Conservation (phyloP, 2,329 filamentous ascomycete genomes). For the Capronia epimyces region DNA sequence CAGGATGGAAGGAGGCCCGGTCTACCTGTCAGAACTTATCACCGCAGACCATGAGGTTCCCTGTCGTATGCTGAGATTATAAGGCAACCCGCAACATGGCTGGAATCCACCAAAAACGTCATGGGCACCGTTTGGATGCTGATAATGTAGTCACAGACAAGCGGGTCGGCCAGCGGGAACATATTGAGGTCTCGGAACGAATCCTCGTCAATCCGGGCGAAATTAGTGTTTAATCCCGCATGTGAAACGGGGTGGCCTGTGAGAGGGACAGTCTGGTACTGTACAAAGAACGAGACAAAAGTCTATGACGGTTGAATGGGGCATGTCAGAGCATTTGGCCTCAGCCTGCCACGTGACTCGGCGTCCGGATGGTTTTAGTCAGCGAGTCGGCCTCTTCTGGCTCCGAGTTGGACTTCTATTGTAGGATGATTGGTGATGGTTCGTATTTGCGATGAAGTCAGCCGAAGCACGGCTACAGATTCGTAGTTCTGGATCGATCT, state of each 20-base stretch:
- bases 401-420: constrained; percentile 3
- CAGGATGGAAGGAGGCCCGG: background rate
- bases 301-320: constrained; percentile 10
- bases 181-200: background rate
- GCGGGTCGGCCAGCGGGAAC: background rate
- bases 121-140: too few species aligned
- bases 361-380: background rate
- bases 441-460: background rate
- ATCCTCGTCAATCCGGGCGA: too few species aligned
- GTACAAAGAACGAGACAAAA: background rate
- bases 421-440: background rate
- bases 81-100: background rate
- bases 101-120: background rate
- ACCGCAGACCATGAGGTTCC: background rate
- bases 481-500: background rate
- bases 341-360: constrained; percentile 12
- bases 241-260: too few species aligned
- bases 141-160: background rate
- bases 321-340: background rate
- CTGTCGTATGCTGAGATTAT: background rate
- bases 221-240: too few species aligned
- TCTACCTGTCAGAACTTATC: background rate
- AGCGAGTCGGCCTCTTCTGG: constrained; percentile 9
- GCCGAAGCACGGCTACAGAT: too few species aligned
- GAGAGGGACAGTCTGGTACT: too few species aligned